phyloP scores from a whole-genome alignment of 129 eudicot genomes.

The Solidago caesia region DNA sequence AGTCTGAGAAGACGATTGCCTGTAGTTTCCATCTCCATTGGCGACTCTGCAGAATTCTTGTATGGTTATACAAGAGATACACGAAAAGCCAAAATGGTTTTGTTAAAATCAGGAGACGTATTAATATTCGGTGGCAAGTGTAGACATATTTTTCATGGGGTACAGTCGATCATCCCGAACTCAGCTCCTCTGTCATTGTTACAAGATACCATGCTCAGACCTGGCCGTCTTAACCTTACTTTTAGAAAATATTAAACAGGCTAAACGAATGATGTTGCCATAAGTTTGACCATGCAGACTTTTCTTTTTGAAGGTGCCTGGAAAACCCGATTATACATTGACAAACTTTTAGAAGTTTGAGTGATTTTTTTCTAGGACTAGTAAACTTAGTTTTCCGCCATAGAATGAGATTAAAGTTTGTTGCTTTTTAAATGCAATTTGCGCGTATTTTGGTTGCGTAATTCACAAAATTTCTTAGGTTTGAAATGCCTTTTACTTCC shows the following conservation, averaged over 20 bases:
- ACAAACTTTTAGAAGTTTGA: background rate
- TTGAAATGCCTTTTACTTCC: background rate
- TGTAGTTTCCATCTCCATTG: slow-evolving; percentile 2
- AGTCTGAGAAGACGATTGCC: background rate
- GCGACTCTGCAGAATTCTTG: slow-evolving; percentile 2
- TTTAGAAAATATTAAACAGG: background rate
- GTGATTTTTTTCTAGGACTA: background rate
- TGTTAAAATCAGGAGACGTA: slow-evolving; percentile 4
- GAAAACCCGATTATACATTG: no score
- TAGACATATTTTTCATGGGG: slow-evolving; percentile 7
- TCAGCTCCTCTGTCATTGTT: background rate
- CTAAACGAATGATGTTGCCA: background rate
- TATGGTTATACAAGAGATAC: background rate
- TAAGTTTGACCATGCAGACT: background rate
- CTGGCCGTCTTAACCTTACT: background rate
- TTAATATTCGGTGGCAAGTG: slow-evolving; percentile 4
- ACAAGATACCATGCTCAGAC: background rate
- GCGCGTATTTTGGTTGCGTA: background rate
- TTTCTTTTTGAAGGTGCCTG: background rate
- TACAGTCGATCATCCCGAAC: background rate
- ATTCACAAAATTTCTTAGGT: background rate
- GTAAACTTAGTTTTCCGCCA: background rate
- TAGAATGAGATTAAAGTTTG: background rate
- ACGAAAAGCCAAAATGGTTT: background rate
- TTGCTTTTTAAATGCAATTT: background rate